Evolutionary conservation across 768 basidiomycete genomes (phyloP).

Genomic region (Gloeopeniophorella convolvens): DNA sequence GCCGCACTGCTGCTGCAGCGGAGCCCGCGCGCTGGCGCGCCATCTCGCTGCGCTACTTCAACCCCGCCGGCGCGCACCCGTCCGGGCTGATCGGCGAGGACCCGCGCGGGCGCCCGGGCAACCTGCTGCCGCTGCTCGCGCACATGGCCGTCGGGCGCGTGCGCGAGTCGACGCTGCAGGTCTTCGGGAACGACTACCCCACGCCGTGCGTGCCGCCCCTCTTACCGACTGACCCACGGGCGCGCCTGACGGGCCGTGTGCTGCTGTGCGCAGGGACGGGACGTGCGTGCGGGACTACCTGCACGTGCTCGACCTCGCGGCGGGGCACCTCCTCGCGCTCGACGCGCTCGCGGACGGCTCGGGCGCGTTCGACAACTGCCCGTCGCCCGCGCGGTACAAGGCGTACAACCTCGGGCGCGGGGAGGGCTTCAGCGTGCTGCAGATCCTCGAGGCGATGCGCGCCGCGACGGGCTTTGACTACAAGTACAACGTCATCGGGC

Average conservation of each 20-base stretch:
- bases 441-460: conserved; percentile 93
- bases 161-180: conserved; percentile 50
- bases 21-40: conserved; percentile 68
- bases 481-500: conserved; percentile 83
- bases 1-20: conserved; percentile 37
- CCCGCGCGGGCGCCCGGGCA: conserved; percentile 91
- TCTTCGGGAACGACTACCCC: conserved; percentile 97
- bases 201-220: conserved; percentile 54
- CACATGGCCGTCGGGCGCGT: conserved; percentile 93
- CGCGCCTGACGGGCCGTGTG: neutral
- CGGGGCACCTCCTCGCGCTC: conserved; percentile 87
- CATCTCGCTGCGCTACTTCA: conserved; percentile 94
- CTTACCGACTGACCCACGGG: neutral
- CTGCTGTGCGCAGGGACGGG: conserved; percentile 57
- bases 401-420: conserved; percentile 98
- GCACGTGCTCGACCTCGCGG: conserved; percentile 91
- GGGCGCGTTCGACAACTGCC: conserved; percentile 50
- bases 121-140: conserved; percentile 86
- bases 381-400: conserved; percentile 62
- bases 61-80: conserved; percentile 97
- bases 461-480: conserved; percentile 85
- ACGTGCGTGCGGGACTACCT: conserved; percentile 97
- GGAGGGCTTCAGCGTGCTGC: conserved; percentile 82
- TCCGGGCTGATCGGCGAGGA: conserved; percentile 95
- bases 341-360: conserved; percentile 68